A percentile compares a stretch with the other conserved stretches of the same genome.
Evolutionary conservation across 768 basidiomycete genomes (phyloP).

Genomic region (Tulasnella sp.): DNA sequence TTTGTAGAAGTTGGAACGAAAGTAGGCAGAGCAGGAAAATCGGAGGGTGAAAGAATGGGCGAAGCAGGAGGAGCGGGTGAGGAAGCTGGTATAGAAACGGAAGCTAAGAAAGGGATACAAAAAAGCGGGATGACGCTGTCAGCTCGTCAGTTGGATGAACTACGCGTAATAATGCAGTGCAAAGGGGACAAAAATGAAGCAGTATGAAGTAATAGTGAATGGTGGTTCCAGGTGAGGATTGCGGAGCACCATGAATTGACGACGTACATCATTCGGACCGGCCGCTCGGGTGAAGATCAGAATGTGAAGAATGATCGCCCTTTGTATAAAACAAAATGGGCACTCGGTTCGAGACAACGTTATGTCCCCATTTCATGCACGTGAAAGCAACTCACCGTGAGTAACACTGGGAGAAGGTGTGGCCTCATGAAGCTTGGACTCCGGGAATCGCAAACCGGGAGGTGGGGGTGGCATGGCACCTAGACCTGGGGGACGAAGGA

Average conservation of each 20-base stretch:
- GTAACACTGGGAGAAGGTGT: conserved; percentile 20
- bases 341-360: conserved; percentile 64
- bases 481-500: too few species aligned
- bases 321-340: conserved; percentile 63
- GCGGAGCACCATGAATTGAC: conserved; percentile 27
- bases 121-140: conserved; percentile 19
- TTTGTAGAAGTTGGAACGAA: conserved; percentile 13
- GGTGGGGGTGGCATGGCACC: too few species aligned
- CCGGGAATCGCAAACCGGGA: conserved; percentile 14
- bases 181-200: neutral
- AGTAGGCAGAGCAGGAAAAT: conserved; percentile 58
- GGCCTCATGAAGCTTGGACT: neutral
- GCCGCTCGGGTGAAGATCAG: conserved; percentile 1
- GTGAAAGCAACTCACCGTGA: conserved; percentile 54
- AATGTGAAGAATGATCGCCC: conserved; percentile 65
- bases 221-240: conserved; percentile 18
- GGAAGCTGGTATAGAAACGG: neutral
- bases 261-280: conserved; percentile 11
- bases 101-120: conserved; percentile 20
- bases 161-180: neutral
- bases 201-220: conserved; percentile 7
- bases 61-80: conserved; percentile 25
- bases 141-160: conserved; percentile 12
- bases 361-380: conserved; percentile 47
- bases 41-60: conserved; percentile 35